A percentile compares a stretch with the other conserved stretches of the same genome.
phyloP scores from a whole-genome alignment of 768 basidiomycete species.

The Leccinum obscurum region DNA sequence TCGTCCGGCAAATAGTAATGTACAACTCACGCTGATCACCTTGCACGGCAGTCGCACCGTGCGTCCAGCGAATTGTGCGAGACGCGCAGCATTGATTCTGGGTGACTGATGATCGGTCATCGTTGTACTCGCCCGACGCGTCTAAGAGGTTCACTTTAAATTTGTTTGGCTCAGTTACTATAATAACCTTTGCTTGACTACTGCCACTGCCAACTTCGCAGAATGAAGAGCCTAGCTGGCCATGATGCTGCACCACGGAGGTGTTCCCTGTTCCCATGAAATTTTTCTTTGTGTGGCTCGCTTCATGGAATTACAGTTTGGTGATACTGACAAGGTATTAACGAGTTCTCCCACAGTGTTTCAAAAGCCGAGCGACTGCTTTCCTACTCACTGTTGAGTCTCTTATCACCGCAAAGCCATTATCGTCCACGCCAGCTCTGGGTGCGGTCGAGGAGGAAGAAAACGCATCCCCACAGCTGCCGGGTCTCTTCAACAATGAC shows the following conservation, averaged over 20 bases:
- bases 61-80: conserved; percentile 51
- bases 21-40: conserved; percentile 47
- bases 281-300: too few relatives aligned
- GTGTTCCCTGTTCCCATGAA: too few relatives aligned
- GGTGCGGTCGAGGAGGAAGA: conserved; percentile 52
- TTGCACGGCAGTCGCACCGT: conserved; percentile 64
- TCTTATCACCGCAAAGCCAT: conserved; percentile 68
- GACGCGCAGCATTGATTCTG: conserved; percentile 63
- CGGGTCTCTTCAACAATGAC: conserved; percentile 63
- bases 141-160: not conserved
- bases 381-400: conserved; percentile 69
- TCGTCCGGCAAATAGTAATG: not conserved
- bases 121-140: conserved; percentile 13
- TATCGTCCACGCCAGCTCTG: conserved; percentile 48
- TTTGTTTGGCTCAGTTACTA: conserved; percentile 11
- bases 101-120: conserved; percentile 37
- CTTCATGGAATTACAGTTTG: too few relatives aligned
- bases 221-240: too few relatives aligned
- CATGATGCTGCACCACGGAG: too few relatives aligned
- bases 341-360: too few relatives aligned
- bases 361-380: conserved; percentile 66
- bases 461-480: conserved; percentile 38
- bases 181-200: too few relatives aligned
- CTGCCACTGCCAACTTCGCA: too few relatives aligned
- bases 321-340: too few relatives aligned